Base-by-base conservation (phyloP, 306 rosid species). In the Quercus glauca region DNA sequence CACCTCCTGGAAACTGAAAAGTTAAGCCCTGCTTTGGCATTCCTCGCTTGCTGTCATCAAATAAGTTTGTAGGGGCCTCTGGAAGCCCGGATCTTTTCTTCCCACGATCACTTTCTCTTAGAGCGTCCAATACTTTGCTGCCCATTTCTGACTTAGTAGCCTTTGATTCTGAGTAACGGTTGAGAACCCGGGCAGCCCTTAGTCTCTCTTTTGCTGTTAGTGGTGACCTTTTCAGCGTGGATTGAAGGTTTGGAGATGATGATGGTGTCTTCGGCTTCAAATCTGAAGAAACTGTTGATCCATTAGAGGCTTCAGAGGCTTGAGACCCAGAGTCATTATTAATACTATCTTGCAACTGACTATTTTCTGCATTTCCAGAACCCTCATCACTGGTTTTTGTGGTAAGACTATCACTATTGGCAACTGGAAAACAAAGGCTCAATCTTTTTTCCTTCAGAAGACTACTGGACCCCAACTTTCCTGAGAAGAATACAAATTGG, bases 31-130 rank as follows among this genome's bases (percentile, higher is more conserved):
- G 77, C 78, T 89, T 88, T 6, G 99, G 88, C 88, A 92, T 37
- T 41, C 97, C 99, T 65, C 99, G 76, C 76, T 91, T 94, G 81
- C 95, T 90, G 81, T 92, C 98, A 25, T 94, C 98, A 13, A 94
- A 83, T 81, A 94, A 60, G 83, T 94, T 92, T 18, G 91, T 81
- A 4, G 98, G 98, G 10, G 98, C 98, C 80, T 94, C 97, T 2
- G 98, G 98, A 63, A 94, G 97, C 33, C 98, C 86, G 21, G 97
- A 86, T 70, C 84, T 85, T 86, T 83, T 88, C 88, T 92, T 94
- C 74, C 97, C 97, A n/a, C 87, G 86, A 4, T 94, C 99, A 18
- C 95, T 84, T 33, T 87, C 95, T 86, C 84, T 91, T 33, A 88
- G 68, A 29, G 99, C 97, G 63, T 87, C 97, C 85, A 94, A 76